Conservation (phyloP, 176 grass and related monocot species). For the Sorghum bicolor region Sorghum_bicolor_NCBIv3 NC_012870.2:75067001-75067500, state of each 20-base stretch:
- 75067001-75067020: too few relatives aligned
- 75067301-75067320: not conserved
- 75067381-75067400: not conserved
- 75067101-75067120: too few relatives aligned
- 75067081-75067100: too few relatives aligned
- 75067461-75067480: not conserved
- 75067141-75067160: conserved; percentile 7
- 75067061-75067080: too few relatives aligned
- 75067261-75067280: not conserved
- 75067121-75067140: not conserved
- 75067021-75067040: too few relatives aligned
- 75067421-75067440: not conserved
- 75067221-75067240: not conserved
- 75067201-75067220: not conserved
- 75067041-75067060: too few relatives aligned
- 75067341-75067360: not conserved
- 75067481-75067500: not conserved
- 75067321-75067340: not conserved
- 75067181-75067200: conserved; percentile 12
- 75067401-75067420: not conserved
- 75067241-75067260: too few relatives aligned
- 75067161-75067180: conserved; percentile 29
- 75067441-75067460: not conserved
- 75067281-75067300: not conserved
- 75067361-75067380: not conserved